Conservation (phyloP, 139 green algal species). For the Volvox africanus region DNA sequence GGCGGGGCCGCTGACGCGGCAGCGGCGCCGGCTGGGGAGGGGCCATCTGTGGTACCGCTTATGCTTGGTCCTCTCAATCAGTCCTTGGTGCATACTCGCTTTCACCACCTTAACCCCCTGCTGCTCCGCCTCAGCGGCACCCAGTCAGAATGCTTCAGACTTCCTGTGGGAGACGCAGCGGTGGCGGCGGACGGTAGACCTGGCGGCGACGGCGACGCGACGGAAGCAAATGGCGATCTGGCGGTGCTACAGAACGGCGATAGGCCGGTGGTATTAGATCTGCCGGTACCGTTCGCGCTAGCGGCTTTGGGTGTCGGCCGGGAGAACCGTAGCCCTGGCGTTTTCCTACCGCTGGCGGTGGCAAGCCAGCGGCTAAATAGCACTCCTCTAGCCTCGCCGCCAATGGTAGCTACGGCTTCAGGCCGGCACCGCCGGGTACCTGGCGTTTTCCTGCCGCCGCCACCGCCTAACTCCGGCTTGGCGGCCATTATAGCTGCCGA, state of each 20-base stretch:
- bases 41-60: not conserved
- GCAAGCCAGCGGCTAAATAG: not conserved
- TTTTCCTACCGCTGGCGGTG: not conserved
- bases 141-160: not conserved
- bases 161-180: not conserved
- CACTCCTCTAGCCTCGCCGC: no score
- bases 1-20: not conserved
- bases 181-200: not conserved
- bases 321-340: no score
- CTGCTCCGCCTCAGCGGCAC: constrained; percentile 11
- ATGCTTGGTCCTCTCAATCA: not conserved
- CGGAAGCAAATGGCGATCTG: not conserved
- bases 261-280: not conserved
- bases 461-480: not conserved
- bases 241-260: no score
- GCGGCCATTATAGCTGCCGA: no score
- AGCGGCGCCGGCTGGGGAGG: not conserved
- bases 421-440: not conserved
- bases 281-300: constrained; percentile 4
- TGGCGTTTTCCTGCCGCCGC: not conserved
- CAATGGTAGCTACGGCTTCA: no score
- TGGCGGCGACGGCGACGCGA: not conserved
- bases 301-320: not conserved
- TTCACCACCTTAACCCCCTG: constrained; percentile 27
- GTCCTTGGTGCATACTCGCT: constrained; percentile 14